phyloP scores from a whole-genome alignment of 305 asterid genomes.

The Plantago lanceolata region DNA sequence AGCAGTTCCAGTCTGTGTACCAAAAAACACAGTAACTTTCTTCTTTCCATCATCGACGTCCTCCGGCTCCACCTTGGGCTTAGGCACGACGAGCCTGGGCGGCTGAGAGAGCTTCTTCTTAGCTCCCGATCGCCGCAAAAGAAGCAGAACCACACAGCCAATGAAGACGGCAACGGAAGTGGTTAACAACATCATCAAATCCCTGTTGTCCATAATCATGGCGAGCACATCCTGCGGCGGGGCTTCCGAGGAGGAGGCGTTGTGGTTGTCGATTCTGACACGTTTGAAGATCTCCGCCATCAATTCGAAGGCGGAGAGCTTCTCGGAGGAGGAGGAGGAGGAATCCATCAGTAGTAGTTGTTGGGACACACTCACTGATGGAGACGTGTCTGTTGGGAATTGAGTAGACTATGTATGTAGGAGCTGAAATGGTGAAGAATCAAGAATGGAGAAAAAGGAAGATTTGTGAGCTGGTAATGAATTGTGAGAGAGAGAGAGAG shows the following conservation, averaged over 20 bases:
- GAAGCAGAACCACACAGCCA: conserved; percentile 51
- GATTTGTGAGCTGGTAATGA: too few species aligned
- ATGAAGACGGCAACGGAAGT: conserved; percentile 71
- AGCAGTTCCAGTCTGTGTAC: conserved; percentile 74
- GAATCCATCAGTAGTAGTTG: not conserved
- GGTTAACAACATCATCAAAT: conserved; percentile 57
- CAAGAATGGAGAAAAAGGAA: too few species aligned
- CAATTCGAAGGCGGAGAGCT: conserved; percentile 75
- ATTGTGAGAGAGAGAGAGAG: too few species aligned
- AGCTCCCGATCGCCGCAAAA: conserved; percentile 40
- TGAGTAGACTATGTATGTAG: too few species aligned
- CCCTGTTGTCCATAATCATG: conserved; percentile 68
- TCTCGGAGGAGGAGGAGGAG: conserved; percentile 35
- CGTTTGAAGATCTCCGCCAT: conserved; percentile 73
- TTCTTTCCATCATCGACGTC: conserved; percentile 51
- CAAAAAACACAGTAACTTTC: conserved; percentile 47
- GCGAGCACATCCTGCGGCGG: conserved; percentile 46
- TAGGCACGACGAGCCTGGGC: conserved; percentile 34
- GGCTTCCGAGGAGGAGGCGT: conserved; percentile 29
- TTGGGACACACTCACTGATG: not conserved
- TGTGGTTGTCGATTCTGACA: conserved; percentile 49
- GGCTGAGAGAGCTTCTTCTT: conserved; percentile 33
- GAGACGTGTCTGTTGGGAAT: too few species aligned
- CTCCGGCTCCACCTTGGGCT: conserved; percentile 32
- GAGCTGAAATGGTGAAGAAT: too few species aligned